Conservation (phyloP, 2,329 filamentous ascomycete species). For the Colletotrichum limetticola region DNA sequence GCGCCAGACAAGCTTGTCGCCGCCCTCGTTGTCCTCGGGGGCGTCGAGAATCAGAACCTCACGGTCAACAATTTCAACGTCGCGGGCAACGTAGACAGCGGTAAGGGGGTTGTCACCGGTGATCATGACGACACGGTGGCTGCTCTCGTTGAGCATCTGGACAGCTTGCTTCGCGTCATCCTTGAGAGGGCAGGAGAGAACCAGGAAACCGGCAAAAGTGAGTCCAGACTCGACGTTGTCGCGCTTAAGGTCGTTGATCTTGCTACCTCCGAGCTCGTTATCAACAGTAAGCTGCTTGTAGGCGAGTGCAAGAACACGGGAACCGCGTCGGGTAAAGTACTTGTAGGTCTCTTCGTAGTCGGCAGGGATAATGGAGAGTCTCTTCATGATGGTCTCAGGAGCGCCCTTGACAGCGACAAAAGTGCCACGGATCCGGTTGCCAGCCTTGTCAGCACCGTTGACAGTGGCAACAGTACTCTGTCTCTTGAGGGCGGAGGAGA, state of each 20-base stretch:
- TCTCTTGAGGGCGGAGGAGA: conserved; percentile 94
- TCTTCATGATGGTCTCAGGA: conserved; percentile 95
- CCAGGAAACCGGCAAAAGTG: conserved; percentile 93
- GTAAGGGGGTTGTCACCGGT: conserved; percentile 98
- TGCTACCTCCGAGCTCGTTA: conserved; percentile 81
- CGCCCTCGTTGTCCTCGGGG: conserved; percentile 86
- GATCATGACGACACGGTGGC: conserved; percentile 98
- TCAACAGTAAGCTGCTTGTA: conserved; percentile 92
- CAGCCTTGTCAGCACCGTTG: conserved; percentile 76
- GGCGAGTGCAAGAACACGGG: conserved; percentile 90
- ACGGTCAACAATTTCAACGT: conserved; percentile 97
- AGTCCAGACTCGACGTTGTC: conserved; percentile 89
- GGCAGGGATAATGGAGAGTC: conserved; percentile 83
- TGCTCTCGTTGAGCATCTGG: conserved; percentile 98
- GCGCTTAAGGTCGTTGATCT: conserved; percentile 93
- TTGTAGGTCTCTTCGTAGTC: conserved; percentile 99
- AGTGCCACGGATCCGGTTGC: conserved; percentile 82
- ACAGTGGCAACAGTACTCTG: conserved; percentile 94
- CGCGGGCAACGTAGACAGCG: conserved; percentile 91
- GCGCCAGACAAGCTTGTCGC: conserved; percentile 89
- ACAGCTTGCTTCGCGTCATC: conserved; percentile 95
- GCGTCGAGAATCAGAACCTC: conserved; percentile 95
- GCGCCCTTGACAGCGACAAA: conserved; percentile 97
- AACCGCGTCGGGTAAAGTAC: conserved; percentile 95
- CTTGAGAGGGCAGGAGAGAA: conserved; percentile 95